Base-by-base conservation (phyloP, 2,329 filamentous ascomycete genomes). In the Fusarium verrucosum region DNA sequence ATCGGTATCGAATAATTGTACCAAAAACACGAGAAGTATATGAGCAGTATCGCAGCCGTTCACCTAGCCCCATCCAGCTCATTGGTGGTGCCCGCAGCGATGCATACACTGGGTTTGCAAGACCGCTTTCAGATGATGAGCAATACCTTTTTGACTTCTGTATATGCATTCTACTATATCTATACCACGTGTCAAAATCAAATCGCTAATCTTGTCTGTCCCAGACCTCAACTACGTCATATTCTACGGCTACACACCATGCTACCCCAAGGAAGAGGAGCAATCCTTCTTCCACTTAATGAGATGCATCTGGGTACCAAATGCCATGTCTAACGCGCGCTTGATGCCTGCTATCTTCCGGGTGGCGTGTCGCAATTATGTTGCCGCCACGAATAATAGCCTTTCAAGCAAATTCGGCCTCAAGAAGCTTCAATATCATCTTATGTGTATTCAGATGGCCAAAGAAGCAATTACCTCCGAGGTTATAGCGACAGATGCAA, bases 311-410 rank as follows among this genome's bases (percentile, higher is more conserved):
- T 67, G 64, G 64, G 43, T 67, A 1, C 64, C 64, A 1, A 60
- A 53, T 25, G 58, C 58, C 7, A 66, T 67, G 58, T 16, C 50
- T 6, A 32, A 61, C 5, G 33, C 59, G 14, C 44, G 58, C 4
- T 25, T 66, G 17, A 66, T 67, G 54, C 41, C 62, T 5, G 62
- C 64, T 3, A 36, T 66, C 16, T 63, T 67, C 7, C 58, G 63
- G 1, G 58, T 67, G 7, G 64, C 64, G 6, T 67, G 64, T 16
- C 62, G 64, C 14, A 63, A 67, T 35, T 67, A 67, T n/a, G 54
- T 43, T 4, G 9, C 28, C 13, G 25, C 30, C 17, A 66, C 49
- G 13, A 54, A 42, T 16, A 67, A 67, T 10, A 40, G n/a, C 1
- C 36, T 51, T 14, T 46, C 54, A 0, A 36, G 30, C 2, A 60